phyloP scores from a whole-genome alignment of 2,329 filamentous ascomycete species.

The Magnaporthiopsis rhizophila region DNA sequence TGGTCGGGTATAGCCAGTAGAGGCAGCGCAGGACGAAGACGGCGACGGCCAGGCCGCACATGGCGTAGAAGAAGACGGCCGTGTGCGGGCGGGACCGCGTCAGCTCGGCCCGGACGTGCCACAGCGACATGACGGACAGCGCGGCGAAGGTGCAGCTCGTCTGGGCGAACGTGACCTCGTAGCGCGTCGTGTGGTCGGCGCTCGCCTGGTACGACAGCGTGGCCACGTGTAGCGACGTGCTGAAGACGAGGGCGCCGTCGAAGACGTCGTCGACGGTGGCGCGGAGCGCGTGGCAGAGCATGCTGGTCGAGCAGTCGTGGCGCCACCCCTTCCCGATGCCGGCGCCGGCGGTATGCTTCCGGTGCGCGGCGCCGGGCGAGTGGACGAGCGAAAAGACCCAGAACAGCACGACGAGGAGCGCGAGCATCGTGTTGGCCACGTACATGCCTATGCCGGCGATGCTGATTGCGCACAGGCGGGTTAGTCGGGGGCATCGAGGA shows the following conservation, averaged over 20 bases:
- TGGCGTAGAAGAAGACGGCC: not conserved
- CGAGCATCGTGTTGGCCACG: conserved; percentile 1
- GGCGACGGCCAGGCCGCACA: not conserved
- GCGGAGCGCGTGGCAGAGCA: not conserved
- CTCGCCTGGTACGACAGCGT: not conserved
- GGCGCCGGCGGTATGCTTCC: not conserved
- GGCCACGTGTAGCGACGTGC: conserved; percentile 1
- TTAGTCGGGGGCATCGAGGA: too few relatives aligned
- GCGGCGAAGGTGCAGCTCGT: conserved; percentile 2
- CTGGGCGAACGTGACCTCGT: conserved; percentile 1
- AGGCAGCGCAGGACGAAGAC: conserved; percentile 1
- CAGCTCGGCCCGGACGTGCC: not conserved
- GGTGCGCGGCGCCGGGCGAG: not conserved
- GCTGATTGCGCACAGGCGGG: too few relatives aligned
- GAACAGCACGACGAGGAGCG: not conserved
- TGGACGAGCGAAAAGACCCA: not conserved
- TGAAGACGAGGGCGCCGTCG: conserved; percentile 1
- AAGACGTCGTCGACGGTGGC: conserved; percentile 1
- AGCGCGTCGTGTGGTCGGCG: not conserved
- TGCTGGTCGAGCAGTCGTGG: not conserved
- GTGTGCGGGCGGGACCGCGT: not conserved
- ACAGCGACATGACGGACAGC: not conserved
- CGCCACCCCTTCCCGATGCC: not conserved
- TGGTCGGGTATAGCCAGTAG: not conserved
- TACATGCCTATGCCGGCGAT: conserved; percentile 3